Base-by-base conservation (phyloP, 2,329 filamentous ascomycete species). In the Proliferodiscus dingleyae region DNA sequence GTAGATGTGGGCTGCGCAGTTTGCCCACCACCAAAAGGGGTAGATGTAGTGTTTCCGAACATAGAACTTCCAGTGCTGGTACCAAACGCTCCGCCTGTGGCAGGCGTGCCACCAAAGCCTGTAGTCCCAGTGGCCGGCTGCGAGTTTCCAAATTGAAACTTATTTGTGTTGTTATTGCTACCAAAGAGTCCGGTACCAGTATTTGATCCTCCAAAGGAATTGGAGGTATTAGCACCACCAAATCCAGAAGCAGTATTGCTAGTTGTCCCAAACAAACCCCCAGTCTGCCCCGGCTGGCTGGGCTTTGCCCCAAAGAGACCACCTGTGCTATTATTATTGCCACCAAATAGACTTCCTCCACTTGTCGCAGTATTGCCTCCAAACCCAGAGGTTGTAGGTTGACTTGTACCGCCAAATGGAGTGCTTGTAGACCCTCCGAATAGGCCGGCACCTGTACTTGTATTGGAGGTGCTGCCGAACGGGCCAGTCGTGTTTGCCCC, bases 381-480 rank as follows among this genome's bases (percentile, higher is more conserved):
- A 54, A 81, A 81, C 9, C 68, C 71, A 51, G n/a, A n/a, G n/a
- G 68, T 62, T 32, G 57, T 58, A 49, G 67, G 70, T 50, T 64
- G 71, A 51, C 58, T 67, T 46, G 51, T 34, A 16, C 32, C 64
- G 22, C 75, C 76, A 52, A 75, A 75, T 7, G 73, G 71, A 33
- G 61, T 51, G 58, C 62, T 60, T 49, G 68, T 54, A 56, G 67
- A 51, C 57, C 62, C 52, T 57, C 70, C 70, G 50, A 73, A 73
- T 10, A 71, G 47, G 26, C 61, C 60, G 37, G 61, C 59, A 24
- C 63, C 60, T 32, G 60, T 61, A 47, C 59, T 49, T 46, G 64
- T 54, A 15, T 41, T 56, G n/a, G 50, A 50, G 8, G 47, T 49
- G 56, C 46, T 26, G 10, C 58, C 59, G 51, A 60, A 62, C 13